Conservation (phyloP, 2,329 filamentous ascomycete genomes). For the Diaporthe aspalathi region DNA sequence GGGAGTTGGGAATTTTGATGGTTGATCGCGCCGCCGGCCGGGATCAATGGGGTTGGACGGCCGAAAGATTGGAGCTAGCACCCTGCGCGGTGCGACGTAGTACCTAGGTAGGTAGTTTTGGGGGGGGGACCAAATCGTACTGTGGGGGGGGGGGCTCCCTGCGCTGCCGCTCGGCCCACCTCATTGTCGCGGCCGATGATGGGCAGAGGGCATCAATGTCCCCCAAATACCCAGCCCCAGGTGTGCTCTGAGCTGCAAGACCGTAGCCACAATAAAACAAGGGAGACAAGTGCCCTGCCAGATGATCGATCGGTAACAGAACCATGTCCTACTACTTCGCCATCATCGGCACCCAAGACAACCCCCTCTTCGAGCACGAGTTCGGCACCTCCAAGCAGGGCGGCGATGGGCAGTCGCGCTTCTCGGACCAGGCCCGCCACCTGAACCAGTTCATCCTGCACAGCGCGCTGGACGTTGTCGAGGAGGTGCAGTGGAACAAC, state of each 20-base stretch:
- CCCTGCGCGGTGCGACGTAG: neutral
- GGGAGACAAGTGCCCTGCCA: neutral
- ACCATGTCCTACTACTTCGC: slow-evolving; percentile 98
- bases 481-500: slow-evolving; percentile 94
- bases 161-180: slow-evolving; percentile 2
- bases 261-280: neutral
- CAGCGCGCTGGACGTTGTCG: slow-evolving; percentile 91
- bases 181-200: neutral
- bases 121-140: slow-evolving; percentile 24
- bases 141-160: slow-evolving; percentile 14
- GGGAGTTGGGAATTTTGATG: slow-evolving; percentile 20
- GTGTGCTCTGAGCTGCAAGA: neutral
- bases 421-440: slow-evolving; percentile 87
- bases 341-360: slow-evolving; percentile 95
- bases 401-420: slow-evolving; percentile 91
- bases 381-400: slow-evolving; percentile 97
- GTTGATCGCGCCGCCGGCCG: slow-evolving; percentile 23
- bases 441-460: slow-evolving; percentile 99
- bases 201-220: neutral
- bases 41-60: neutral
- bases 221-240: neutral
- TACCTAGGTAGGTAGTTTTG: neutral
- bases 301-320: slow-evolving; percentile 47
- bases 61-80: slow-evolving; percentile 13
- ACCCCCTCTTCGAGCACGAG: slow-evolving; percentile 95